Base-by-base conservation (phyloP, 495 filamentous ascomycete genomes). In the Xylaria cubensis region DNA sequence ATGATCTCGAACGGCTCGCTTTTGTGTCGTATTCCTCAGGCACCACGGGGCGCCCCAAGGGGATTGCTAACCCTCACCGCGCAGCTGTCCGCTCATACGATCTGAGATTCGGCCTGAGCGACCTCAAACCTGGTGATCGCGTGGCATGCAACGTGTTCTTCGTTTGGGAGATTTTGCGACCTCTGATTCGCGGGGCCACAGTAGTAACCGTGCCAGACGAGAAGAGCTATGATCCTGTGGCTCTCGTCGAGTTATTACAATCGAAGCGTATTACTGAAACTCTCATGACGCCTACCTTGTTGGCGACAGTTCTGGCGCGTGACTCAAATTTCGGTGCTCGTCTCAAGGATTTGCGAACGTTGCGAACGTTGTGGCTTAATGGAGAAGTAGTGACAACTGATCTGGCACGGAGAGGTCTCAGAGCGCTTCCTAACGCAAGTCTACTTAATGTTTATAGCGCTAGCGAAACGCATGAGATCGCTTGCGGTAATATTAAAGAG, bases 121-220 rank as follows among this genome's bases (percentile, higher is more conserved):
- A 92, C 76, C 79, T 90, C 6, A 79, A 84, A 32, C 89, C 88
- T 0, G 89, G 90, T 3, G 90, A 92, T 71, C 87, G 90, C 2
- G 90, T 92, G 13, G 90, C 90, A 24, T 92, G 90, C 75, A 92
- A 92, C 85, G 90, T 92, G 26, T 92, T 91, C 75, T 92, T 92
- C 76, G 81, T 92, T 64, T 92, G 90, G 90, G 90, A 92, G 72
- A 91, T 92, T n/a, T 69, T 92, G 36, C 87, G 90, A 13, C 90
- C 90, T 13, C 81, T 92, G n/a, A 72, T 92, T 59, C 85, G 90
- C 29, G 90, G 90, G 75, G 90, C 90, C 3, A 91, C 90, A 2
- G 89, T 91, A 4, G 85, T 92, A 7, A 82, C 85, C 1, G 89
- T 92, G 15, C 89, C 90, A 1, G 90, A 92, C 63, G 89, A 92